Percentiles rank a stretch among this genome's conserved stretches.
phyloP scores from a whole-genome alignment of 176 grass and related monocot genomes.

The Zizania latifolia region DNA sequence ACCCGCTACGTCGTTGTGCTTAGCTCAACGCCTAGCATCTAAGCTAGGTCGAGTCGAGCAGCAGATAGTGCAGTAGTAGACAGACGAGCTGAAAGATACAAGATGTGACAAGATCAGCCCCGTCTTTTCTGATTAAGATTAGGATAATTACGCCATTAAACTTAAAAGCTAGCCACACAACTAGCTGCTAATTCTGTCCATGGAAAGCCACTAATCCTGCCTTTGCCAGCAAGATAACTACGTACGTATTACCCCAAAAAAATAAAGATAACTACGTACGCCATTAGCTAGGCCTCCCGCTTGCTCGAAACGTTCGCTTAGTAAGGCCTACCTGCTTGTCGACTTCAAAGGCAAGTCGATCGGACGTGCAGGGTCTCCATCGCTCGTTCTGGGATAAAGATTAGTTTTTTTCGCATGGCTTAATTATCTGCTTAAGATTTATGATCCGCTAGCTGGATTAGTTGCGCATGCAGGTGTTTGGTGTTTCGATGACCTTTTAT shows the following conservation, averaged over 20 bases:
- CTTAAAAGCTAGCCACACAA: slow-evolving; percentile 25
- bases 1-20: too few species aligned
- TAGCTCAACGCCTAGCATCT: too few species aligned
- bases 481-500: too few species aligned
- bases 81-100: neutral
- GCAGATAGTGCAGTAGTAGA: too few species aligned
- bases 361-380: neutral
- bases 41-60: too few species aligned
- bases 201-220: slow-evolving; percentile 20
- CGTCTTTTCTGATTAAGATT: neutral
- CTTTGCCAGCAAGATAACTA: slow-evolving; percentile 18
- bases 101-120: neutral
- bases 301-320: slow-evolving; percentile 27
- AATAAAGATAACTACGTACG: too few species aligned
- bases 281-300: slow-evolving; percentile 5
- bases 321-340: slow-evolving; percentile 20
- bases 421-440: slow-evolving; percentile 1
- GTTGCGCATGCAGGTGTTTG: too few species aligned
- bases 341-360: neutral
- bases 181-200: slow-evolving; percentile 29
- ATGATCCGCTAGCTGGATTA: too few species aligned
- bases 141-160: slow-evolving; percentile 24
- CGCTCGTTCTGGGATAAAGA: slow-evolving; percentile 27
- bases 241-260: too few species aligned
- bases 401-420: neutral